Conservation (phyloP, 306 rosid genomes). For the Cicer yamashitae region DNA sequence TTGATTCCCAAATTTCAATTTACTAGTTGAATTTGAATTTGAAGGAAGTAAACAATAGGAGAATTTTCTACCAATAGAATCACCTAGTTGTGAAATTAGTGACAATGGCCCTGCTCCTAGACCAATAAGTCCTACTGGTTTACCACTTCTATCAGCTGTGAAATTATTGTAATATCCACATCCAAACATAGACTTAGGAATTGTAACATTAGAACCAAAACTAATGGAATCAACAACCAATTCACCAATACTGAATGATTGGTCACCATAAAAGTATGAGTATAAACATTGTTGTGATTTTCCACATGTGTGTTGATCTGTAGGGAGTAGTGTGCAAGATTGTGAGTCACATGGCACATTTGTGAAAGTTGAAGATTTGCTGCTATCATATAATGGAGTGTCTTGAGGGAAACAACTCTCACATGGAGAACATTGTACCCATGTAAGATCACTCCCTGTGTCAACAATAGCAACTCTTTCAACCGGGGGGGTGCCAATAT, state of each 20-base stretch:
- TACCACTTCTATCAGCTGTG: fast-evolving
- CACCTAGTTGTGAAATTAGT: conserved; percentile 41
- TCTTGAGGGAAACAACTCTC: neutral
- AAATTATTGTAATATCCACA: conserved; percentile 20
- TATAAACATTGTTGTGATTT: neutral
- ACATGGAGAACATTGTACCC: conserved; percentile 49
- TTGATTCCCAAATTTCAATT: conserved; percentile 39
- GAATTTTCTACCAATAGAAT: conserved; percentile 36
- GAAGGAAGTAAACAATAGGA: conserved; percentile 39
- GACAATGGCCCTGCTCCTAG: conserved; percentile 45
- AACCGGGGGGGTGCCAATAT: conserved; percentile 38
- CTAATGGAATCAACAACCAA: conserved; percentile 7
- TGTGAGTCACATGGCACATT: neutral
- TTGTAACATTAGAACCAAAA: neutral
- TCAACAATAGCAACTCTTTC: conserved; percentile 33
- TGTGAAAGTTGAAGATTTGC: neutral
- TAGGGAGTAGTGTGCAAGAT: neutral
- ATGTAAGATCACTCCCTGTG: conserved; percentile 43
- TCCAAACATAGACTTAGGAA: conserved; percentile 16
- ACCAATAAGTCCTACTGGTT: conserved; percentile 33
- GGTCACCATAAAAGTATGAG: conserved; percentile 5
- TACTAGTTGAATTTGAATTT: neutral
- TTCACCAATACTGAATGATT: neutral
- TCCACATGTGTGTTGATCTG: fast-evolving
- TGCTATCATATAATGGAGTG: conserved; percentile 7